phyloP scores from a whole-genome alignment of 2,329 filamentous ascomycete species.

The Curvularia sp. region DNA sequence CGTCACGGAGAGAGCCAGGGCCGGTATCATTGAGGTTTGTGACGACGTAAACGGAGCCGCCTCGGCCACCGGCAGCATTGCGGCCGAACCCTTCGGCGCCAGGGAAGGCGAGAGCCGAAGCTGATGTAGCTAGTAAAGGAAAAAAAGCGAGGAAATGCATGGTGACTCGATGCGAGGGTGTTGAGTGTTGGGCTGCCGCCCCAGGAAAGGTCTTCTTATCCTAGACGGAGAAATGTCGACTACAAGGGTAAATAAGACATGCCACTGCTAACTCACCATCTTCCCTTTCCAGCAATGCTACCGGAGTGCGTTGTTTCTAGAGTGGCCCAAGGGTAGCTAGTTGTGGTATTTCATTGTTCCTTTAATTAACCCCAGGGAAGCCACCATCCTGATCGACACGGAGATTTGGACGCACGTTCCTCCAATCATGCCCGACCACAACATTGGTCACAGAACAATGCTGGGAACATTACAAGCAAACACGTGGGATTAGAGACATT shows the following conservation, averaged over 20 bases:
- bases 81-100: slow-evolving; percentile 61
- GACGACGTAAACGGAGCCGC: slow-evolving; percentile 59
- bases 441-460: too few relatives aligned
- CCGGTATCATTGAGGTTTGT: slow-evolving; percentile 59
- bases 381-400: slow-evolving; percentile 17
- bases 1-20: slow-evolving; percentile 60
- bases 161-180: not conserved
- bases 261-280: not conserved
- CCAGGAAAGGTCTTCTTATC: not conserved
- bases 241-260: not conserved
- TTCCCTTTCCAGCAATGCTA: not conserved
- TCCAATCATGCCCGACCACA: slow-evolving; percentile 19
- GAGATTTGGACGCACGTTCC: slow-evolving; percentile 11
- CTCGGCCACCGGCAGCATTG: slow-evolving; percentile 57
- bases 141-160: slow-evolving; percentile 29
- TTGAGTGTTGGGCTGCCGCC: not conserved
- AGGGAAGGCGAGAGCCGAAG: slow-evolving; percentile 54
- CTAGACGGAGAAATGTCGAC: not conserved
- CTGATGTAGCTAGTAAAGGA: slow-evolving; percentile 27
- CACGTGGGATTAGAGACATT: not conserved
- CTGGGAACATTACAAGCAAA: not conserved
- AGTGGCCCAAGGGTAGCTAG: slow-evolving; percentile 1
- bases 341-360: slow-evolving; percentile 12
- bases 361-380: slow-evolving; percentile 20
- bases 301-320: not conserved